Evolutionary conservation across 768 basidiomycete species (phyloP), one percentile per base, ranked within the genome.

Genomic region (Tephrocybe sp.): DNA sequence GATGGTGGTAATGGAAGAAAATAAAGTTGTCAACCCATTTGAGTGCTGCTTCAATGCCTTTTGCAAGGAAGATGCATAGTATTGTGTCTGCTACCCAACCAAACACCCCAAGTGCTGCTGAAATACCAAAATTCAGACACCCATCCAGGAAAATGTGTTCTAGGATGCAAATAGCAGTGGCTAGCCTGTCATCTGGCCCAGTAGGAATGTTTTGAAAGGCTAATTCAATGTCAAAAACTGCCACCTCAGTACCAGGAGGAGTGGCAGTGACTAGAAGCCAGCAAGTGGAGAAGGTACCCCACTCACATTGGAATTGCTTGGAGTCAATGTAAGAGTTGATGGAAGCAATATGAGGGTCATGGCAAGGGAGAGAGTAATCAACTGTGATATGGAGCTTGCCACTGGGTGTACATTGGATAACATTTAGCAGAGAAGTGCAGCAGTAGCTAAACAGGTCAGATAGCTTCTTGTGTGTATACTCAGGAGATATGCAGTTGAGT

Each of bases 161-260:
- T 21, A 30, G 12, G 21, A 45, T 45, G 64, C 61, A 39, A 56
- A 62, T 2, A 23, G 48, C 46, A 67, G 64, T n/a, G 65, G 55
- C 1, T 37, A 46, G 26, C 26, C 44, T 20, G 8, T 30, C 44
- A 3, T 30, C 25, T 0, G 69, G 72, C 9, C 44, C 51, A 4
- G 71, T 65, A 2, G 73, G 73, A 14, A 65, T 62, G 40, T 58
- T 59, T 3, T 68, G 55, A 45, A 68, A 73, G 5, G 75, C 71
- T 0, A 70, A 54, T 26, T 69, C 64, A 5, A 76, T 62, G 43
- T 77, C 73, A 25, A 72, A 66, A 0, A 71, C 67, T 0, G 74
- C 65, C 0, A 62, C 74, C 44, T 70, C 56, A 0, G 71, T 55
- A 10, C 69, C 70, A 0, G 55, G 51, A 0, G 74, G 74, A 0